These are phyloP conservation scores for Trichoderma sp. DNA, from an alignment of 2,329 filamentous ascomycete genomes.

Conservation along the genomic window DNA sequence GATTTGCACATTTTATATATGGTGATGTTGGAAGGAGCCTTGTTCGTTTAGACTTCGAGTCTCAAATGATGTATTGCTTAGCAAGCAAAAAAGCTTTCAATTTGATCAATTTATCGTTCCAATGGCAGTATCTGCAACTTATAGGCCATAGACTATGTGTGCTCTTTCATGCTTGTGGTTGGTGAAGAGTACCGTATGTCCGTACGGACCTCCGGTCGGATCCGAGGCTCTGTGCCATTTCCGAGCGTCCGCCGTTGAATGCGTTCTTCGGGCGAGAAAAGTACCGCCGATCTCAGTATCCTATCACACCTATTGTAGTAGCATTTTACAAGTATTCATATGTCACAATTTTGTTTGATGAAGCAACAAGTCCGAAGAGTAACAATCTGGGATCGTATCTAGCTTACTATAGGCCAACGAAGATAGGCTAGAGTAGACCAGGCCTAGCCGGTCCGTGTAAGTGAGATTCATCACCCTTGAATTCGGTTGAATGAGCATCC, in stretches of 20 bases:
- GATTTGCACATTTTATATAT: not conserved
- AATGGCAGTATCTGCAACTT: not conserved
- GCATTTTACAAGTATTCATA: not conserved
- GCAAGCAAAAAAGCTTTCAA: not conserved
- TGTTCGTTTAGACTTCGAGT: not conserved
- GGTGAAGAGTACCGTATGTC: not conserved
- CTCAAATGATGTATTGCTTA: not conserved
- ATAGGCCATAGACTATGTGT: not conserved
- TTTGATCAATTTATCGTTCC: not conserved
- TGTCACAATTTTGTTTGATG: not conserved
- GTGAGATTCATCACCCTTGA: not conserved
- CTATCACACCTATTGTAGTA: not conserved
- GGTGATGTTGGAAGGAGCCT: not conserved
- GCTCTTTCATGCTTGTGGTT: not conserved
- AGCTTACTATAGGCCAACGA: not conserved
- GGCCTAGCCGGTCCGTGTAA: not conserved
- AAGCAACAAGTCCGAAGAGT: not conserved
- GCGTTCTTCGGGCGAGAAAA: not conserved
- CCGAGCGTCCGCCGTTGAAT: not conserved
- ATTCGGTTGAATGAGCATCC: not conserved
- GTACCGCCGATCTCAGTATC: not conserved
- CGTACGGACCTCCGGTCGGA: conserved; percentile 5
- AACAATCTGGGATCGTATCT: not conserved
- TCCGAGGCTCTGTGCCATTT: not conserved
- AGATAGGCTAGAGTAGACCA: not conserved